Percentiles rank a stretch among this genome's conserved stretches.
Evolutionary conservation across 2,329 filamentous ascomycete genomes (phyloP).

Genomic region (Shiraia bambusicola): DNA sequence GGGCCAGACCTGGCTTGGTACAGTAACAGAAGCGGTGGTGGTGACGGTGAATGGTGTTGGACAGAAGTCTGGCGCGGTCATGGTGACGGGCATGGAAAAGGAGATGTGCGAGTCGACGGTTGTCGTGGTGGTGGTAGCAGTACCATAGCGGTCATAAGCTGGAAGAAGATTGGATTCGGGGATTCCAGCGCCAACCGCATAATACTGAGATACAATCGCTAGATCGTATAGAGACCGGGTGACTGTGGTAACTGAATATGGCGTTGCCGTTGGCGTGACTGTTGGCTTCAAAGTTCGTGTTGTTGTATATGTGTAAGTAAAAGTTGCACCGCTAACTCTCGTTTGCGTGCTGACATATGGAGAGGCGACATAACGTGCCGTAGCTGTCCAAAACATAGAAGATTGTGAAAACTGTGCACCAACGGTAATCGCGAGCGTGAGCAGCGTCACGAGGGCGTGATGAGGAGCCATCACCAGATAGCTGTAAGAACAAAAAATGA

Average conservation of each 20-base stretch:
- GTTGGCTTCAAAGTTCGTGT: constrained; percentile 22
- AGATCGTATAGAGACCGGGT: constrained; percentile 14
- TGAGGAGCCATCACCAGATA: constrained; percentile 17
- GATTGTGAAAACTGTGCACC: constrained; percentile 10
- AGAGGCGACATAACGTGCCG: constrained; percentile 19
- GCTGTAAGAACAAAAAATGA: constrained; percentile 11
- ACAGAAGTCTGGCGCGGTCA: constrained; percentile 33
- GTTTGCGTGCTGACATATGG: constrained; percentile 20
- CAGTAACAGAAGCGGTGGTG: constrained; percentile 17
- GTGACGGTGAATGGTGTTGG: constrained; percentile 26
- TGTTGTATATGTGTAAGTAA: constrained; percentile 11
- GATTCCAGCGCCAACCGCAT: constrained; percentile 20
- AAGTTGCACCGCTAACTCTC: constrained; percentile 6
- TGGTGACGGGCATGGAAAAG: constrained; percentile 34
- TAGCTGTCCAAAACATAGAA: constrained; percentile 30
- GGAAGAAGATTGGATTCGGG: constrained; percentile 28
- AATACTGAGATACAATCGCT: constrained; percentile 22
- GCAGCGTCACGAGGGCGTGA: constrained; percentile 15
- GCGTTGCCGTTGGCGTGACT: constrained; percentile 29
- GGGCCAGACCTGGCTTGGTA: constrained; percentile 26
- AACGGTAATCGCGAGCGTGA: constrained; percentile 13
- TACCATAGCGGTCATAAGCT: constrained; percentile 10
- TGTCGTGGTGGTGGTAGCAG: constrained; percentile 7
- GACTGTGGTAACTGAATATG: constrained; percentile 17
- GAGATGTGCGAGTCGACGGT: constrained; percentile 10